Evolutionary conservation across 805 yeast species (phyloP).

Genomic region (Wickerhamiella australiensis): DNA sequence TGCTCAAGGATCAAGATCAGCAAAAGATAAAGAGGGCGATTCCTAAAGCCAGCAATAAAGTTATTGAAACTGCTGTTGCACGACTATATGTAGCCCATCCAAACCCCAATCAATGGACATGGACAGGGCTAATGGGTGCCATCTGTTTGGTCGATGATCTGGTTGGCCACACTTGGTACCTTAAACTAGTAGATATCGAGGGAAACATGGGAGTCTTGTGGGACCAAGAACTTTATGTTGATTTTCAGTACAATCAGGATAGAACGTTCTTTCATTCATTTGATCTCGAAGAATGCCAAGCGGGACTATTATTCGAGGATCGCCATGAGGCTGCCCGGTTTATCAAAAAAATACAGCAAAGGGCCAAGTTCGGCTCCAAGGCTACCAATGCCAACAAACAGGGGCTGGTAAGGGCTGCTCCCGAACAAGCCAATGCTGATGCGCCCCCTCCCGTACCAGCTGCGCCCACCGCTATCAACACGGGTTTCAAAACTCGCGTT

Average conservation of each 20-base stretch:
- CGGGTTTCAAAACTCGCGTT: constrained; percentile 14
- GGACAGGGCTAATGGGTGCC: constrained; percentile 85
- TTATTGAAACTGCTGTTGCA: constrained; percentile 84
- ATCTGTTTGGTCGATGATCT: constrained; percentile 76
- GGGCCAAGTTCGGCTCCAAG: constrained; percentile 77
- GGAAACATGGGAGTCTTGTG: constrained; percentile 82
- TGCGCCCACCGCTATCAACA: background rate
- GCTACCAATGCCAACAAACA: constrained; percentile 76
- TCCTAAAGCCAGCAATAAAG: constrained; percentile 78
- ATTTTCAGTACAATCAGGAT: constrained; percentile 85
- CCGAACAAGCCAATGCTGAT: constrained; percentile 19
- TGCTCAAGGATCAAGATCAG: constrained; percentile 46
- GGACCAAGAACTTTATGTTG: constrained; percentile 91
- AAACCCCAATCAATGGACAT: constrained; percentile 65
- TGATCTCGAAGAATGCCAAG: constrained; percentile 80
- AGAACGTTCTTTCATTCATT: constrained; percentile 89
- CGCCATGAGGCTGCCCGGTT: constrained; percentile 78
- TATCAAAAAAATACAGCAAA: constrained; percentile 56
- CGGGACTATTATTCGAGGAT: constrained; percentile 83
- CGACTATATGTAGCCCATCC: constrained; percentile 85
- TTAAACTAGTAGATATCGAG: constrained; percentile 72
- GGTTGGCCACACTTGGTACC: constrained; percentile 86
- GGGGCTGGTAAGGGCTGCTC: constrained; percentile 62
- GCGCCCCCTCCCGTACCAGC: constrained; percentile 33
- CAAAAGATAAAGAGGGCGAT: constrained; percentile 80